phyloP scores from a whole-genome alignment of 2,329 filamentous ascomycete species.

The Hypoxylon sp. region DNA sequence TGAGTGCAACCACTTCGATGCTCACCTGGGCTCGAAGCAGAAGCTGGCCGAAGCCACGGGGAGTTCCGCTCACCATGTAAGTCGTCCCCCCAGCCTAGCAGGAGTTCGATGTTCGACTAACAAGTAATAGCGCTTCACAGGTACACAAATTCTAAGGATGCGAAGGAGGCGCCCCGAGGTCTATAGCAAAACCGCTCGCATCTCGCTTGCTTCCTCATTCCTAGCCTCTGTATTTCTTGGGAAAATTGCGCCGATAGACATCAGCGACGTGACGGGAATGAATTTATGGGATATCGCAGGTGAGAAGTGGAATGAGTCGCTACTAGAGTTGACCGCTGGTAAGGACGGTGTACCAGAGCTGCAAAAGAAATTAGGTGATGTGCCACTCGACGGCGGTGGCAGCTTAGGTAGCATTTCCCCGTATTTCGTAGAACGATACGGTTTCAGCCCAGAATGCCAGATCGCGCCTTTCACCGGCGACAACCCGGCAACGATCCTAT shows the following conservation, averaged over 20 bases:
- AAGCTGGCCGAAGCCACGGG: slow-evolving; percentile 85
- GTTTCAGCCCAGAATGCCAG: slow-evolving; percentile 80
- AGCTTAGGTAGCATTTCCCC: slow-evolving; percentile 80
- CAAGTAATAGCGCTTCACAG: slow-evolving; percentile 83
- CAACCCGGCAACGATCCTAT: slow-evolving; percentile 95
- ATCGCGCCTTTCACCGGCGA: slow-evolving; percentile 93
- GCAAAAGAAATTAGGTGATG: slow-evolving; percentile 82
- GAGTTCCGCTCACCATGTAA: slow-evolving; percentile 93
- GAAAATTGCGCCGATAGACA: slow-evolving; percentile 87
- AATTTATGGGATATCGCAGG: slow-evolving; percentile 92
- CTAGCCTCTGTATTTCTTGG: slow-evolving; percentile 92
- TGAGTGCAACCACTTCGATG: slow-evolving; percentile 92
- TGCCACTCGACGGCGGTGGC: slow-evolving; percentile 83
- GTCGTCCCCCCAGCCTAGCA: slow-evolving; percentile 50
- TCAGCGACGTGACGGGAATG: slow-evolving; percentile 95
- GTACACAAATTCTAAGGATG: slow-evolving; percentile 95
- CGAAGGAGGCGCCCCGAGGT: slow-evolving; percentile 83
- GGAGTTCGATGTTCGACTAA: slow-evolving; percentile 15
- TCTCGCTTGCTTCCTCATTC: slow-evolving; percentile 96
- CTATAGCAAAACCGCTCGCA: slow-evolving; percentile 84
- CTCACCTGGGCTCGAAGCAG: slow-evolving; percentile 74
- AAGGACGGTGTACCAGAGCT: slow-evolving; percentile 73
- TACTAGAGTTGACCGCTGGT: slow-evolving; percentile 80
- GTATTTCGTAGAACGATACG: slow-evolving; percentile 86
- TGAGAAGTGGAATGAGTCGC: slow-evolving; percentile 79